Percentiles rank a stretch among this genome's conserved stretches.
These are phyloP conservation scores for Suaeda aralocaspica DNA, from an alignment of 148 eudicot genomes.

Conservation along the genomic window DNA sequence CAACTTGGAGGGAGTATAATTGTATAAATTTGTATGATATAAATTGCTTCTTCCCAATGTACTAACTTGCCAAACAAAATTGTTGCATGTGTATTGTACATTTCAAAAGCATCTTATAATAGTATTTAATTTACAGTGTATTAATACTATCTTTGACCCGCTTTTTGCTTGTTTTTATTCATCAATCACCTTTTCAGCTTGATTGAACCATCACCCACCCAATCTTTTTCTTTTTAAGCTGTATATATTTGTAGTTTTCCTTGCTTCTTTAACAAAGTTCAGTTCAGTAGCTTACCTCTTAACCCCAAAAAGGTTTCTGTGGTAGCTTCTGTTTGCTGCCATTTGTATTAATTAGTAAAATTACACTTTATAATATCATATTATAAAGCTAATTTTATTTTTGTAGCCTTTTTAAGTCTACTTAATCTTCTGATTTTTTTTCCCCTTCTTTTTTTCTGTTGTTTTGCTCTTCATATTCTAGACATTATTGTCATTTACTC, in stretches of 20 bases:
- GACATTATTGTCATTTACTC: background rate
- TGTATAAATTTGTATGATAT: no score
- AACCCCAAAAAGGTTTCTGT: slow-evolving; percentile 13
- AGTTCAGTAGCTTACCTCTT: slow-evolving; percentile 1
- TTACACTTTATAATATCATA: background rate
- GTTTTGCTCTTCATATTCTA: no score
- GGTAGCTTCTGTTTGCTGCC: slow-evolving; percentile 24
- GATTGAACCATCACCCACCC: slow-evolving; percentile 18
- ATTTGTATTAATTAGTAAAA: background rate
- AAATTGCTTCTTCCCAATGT: no score
- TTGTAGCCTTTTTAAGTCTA: slow-evolving; percentile 20
- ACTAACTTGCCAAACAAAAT: no score
- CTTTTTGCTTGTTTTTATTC: slow-evolving; percentile 28
- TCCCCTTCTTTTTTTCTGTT: no score
- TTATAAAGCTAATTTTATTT: background rate
- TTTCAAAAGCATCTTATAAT: slow-evolving; percentile 17
- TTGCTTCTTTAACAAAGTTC: slow-evolving; percentile 29
- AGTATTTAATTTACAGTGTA: slow-evolving; percentile 5
- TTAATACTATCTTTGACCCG: slow-evolving; percentile 33
- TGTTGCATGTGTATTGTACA: slow-evolving; percentile 32
- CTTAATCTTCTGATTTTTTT: slow-evolving; percentile 13
- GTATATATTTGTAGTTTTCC: slow-evolving; percentile 45
- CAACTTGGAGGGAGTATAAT: no score
- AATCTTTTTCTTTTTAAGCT: slow-evolving; percentile 18
- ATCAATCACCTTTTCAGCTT: slow-evolving; percentile 23